phyloP scores from a whole-genome alignment of 2,329 filamentous ascomycete species.

The Epichloe typhina region DNA sequence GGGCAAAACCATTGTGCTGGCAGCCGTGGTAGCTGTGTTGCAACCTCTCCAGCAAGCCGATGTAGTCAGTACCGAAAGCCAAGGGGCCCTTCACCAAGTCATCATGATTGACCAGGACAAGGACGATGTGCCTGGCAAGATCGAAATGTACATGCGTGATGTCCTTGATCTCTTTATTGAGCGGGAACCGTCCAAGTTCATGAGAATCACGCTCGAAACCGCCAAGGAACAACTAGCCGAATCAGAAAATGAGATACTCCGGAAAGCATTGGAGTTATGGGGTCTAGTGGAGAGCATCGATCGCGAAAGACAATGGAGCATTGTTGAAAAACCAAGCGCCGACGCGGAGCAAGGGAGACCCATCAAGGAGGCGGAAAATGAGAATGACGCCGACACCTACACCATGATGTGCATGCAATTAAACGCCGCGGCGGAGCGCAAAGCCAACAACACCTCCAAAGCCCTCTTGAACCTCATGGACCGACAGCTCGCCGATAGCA shows the following conservation, averaged over 20 bases:
- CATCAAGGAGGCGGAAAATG: constrained; percentile 35
- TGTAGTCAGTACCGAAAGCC: constrained; percentile 18
- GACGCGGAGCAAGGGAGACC: constrained; percentile 27
- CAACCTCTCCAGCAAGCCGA: constrained; percentile 23
- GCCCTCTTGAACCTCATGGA: constrained; percentile 47
- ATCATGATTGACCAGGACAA: constrained; percentile 49
- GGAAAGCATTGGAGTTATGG: constrained; percentile 50
- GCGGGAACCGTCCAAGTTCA: constrained; percentile 46
- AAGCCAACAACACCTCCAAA: constrained; percentile 46
- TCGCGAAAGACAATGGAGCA: constrained; percentile 48
- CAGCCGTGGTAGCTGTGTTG: constrained; percentile 19
- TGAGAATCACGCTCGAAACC: constrained; percentile 44
- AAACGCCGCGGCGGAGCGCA: constrained; percentile 50
- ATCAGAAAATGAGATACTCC: constrained; percentile 40
- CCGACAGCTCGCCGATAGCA: constrained; percentile 46
- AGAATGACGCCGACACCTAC: constrained; percentile 42
- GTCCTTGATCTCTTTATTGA: constrained; percentile 44
- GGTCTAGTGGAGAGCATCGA: constrained; percentile 52
- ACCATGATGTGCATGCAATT: constrained; percentile 51
- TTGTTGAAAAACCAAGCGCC: constrained; percentile 33
- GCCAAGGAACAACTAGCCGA: constrained; percentile 32
- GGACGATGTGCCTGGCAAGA: constrained; percentile 44
- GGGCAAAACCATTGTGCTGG: constrained; percentile 28
- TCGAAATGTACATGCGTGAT: constrained; percentile 47
- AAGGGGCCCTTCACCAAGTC: constrained; percentile 19